Base-by-base conservation (phyloP, 345 rosid genomes). In the Bruguiera gymnorhiza region DNA sequence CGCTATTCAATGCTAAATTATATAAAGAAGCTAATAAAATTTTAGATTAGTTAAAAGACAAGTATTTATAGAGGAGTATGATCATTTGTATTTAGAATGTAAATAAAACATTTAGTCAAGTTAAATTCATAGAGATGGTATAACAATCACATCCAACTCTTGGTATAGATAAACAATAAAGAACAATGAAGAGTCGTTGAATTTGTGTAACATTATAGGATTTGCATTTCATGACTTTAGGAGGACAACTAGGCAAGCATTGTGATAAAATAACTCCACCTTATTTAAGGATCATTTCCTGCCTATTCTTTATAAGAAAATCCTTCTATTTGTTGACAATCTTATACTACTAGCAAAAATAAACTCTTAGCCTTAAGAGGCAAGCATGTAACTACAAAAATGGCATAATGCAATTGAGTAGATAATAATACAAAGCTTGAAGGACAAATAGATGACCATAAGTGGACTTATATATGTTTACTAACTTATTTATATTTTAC, bases 221-320 rank as follows among this genome's bases (percentile, higher is more conserved):
- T 92, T 94, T 36, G 98, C 86, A 75, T 90, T 88, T 83, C 86
- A 86, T 65, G 97, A 88, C 76, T 92, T 89, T 8, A 97, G 90
- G 63, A 92, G 85, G 48, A 90, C 86, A 48, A 80, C 82, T 96
- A 96, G 0, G 97, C 82, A 26, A 97, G 99, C 74, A 96, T 80
- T 0, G 87, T 89, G 46, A 87, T 84, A 70, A 93, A 92, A 77
- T 92, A 92, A 83, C 98, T 92, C 99, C 99, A 96, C 69, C 99
- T 95, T 0, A 89, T 82, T 66, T 76, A 83, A 65, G 83, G 90
- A 81, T 90, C 99, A 65, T 89, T 56, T 86, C 87, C 72, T 80
- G 84, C 60, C 96, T 98, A 70, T 70, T 86, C 98, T 96, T 92
- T 90, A 83, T 30, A 81, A 73, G 31, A 48, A 23, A 34, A 16